Evolutionary conservation across 371 early-diverging fungal species (phyloP).

Genomic region (Thermomucor indicae-seudaticae): DNA sequence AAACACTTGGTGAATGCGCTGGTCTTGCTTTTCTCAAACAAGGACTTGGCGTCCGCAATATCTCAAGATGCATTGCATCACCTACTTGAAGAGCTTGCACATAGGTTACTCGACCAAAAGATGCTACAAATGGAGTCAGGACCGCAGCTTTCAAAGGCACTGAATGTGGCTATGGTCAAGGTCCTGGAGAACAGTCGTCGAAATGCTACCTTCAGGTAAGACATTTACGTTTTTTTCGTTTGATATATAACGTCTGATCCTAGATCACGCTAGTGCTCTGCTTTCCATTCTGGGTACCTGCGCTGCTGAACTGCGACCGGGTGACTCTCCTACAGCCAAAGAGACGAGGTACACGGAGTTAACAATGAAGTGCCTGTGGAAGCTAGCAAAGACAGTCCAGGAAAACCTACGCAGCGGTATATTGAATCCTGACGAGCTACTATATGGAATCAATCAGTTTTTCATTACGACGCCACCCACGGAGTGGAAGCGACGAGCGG

Average conservation of each 20-base stretch:
- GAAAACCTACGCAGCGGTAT: slow-evolving; percentile 51
- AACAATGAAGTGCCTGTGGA: slow-evolving; percentile 97
- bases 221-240: neutral
- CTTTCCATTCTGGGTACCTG: slow-evolving; percentile 50
- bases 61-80: slow-evolving; percentile 60
- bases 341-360: slow-evolving; percentile 80
- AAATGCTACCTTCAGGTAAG: slow-evolving; percentile 70
- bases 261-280: slow-evolving; percentile 41
- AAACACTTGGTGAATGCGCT: slow-evolving; percentile 77
- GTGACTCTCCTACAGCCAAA: slow-evolving; percentile 45
- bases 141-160: slow-evolving; percentile 64
- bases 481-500: slow-evolving; percentile 83
- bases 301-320: slow-evolving; percentile 41
- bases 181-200: slow-evolving; percentile 81
- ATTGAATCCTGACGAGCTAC: slow-evolving; percentile 55
- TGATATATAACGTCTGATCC: neutral
- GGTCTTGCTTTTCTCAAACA: slow-evolving; percentile 70
- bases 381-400: slow-evolving; percentile 82
- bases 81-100: slow-evolving; percentile 72
- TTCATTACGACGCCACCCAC: slow-evolving; percentile 74
- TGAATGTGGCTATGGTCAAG: slow-evolving; percentile 86
- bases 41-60: slow-evolving; percentile 59
- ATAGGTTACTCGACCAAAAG: slow-evolving; percentile 73
- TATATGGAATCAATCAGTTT: slow-evolving; percentile 78
- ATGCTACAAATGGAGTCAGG: slow-evolving; percentile 63